Base-by-base conservation (phyloP, 352 stramenopile species). In the Thalassiosira hispida region DNA sequence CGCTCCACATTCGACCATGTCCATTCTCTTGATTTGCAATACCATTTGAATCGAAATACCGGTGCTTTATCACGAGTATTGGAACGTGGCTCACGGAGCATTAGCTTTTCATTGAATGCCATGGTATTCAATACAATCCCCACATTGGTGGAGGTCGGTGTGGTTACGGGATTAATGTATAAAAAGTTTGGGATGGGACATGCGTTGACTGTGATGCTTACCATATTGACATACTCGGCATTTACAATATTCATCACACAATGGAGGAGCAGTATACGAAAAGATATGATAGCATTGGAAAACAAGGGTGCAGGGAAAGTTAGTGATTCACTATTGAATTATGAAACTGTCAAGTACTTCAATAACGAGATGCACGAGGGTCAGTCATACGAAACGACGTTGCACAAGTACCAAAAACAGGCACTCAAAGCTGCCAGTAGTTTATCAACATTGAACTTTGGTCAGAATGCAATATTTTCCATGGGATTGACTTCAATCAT, bases 281-380 rank as follows among this genome's bases (percentile, higher is more conserved):
- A 88, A 33, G 86, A 98, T 74, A 99, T 99, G 97, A 98, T 98
- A 88, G 85, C 87, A 18, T 83, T 97, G 5, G 96, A 98, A 77
- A 98, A 98, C 79, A 87, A 98, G 69, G 97, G 96, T 11, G 94
- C 84, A 11, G 94, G 93, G 1, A 95, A 97, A 77, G 96, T 98
- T 11, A 96, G 98, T 9, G 97, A 99, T 79, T 98, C 94, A 27
- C 87, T 99, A 52, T 94, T 99, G 73, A 99, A 99, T 84, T 99
- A 98, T 84, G 97, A 99, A 89, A 98, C 96, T 4, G 96, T 99
- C 64, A 98, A 99, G 87, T 98, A 98, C 74, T 99, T 99, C 72
- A 98, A 97, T 76, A 98, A 98, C 84, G 95, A 98, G 73, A 57
- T 79, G 23, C 95, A 98, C 76, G 97, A 99, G 86, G 94, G 92